Base-by-base conservation (phyloP, 352 stramenopile genomes). In the Plasmopara halstedii region DNA sequence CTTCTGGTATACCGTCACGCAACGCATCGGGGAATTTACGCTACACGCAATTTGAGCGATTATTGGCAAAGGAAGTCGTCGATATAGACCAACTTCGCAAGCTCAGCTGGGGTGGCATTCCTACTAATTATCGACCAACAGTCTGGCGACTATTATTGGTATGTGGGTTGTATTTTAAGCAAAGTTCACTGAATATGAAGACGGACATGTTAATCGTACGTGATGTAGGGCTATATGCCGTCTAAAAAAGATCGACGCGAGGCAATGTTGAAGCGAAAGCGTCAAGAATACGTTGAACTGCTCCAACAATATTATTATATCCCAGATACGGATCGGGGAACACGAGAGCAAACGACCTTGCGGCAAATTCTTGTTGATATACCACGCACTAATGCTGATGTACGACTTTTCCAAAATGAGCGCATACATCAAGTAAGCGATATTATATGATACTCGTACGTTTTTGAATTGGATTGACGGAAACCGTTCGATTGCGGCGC, bases 351-450 rank as follows among this genome's bases (percentile, higher is more conserved):
- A 63, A 94, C 94, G 31, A 98, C 94, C 13, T 67, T 98, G 48
- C 75, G 84, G 4, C 83, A 94, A 61, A 98, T 99, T 18, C 66
- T 99, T 29, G 96, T 99, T n/a, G 97, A 99, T 67, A 96, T 99
- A 18, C 97, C 97, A 29, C 76, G 97, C 6, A 99, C 97, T 9
- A 95, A 94, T 49, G 95, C 96, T 4, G 92, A 97, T 34, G 82
- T 98, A 22, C 88, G 87, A 23, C 82, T 99, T 6, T 99, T 99
- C 72, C 89, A 98, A 46, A 94, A 97, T 33, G 91, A 97, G 60
- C 71, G 79, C 19, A 79, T 96, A 45, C 88, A 94, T 45, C 79
- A 92, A 63, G 82, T 93, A 34, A 48, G 35, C 23, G 2, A 14
- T 2, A 35, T n/a, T 31, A 42, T 42, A 45, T 45, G 20, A 25